Conservation (phyloP, 2,329 filamentous ascomycete species). For the Scleromitrula shiraiana region DNA sequence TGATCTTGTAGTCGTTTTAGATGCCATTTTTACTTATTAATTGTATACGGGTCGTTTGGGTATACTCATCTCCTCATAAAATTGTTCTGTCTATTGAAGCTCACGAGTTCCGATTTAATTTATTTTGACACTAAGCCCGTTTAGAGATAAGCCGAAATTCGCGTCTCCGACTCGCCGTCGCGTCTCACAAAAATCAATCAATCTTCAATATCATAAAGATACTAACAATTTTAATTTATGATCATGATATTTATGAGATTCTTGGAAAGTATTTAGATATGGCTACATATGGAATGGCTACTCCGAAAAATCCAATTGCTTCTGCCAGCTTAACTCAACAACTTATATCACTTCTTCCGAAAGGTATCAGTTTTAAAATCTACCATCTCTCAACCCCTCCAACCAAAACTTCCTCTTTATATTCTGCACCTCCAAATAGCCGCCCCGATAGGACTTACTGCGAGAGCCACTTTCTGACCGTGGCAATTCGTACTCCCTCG, state of each 20-base stretch:
- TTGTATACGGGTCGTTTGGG: neutral
- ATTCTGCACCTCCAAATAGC: conserved; percentile 64
- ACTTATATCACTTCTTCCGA: conserved; percentile 39
- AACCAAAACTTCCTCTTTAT: conserved; percentile 65
- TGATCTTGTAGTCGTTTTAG: conserved; percentile 36
- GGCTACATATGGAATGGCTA: conserved; percentile 22
- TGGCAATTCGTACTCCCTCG: conserved; percentile 37
- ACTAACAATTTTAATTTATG: neutral
- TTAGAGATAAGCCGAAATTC: neutral
- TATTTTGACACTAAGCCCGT: conserved; percentile 10
- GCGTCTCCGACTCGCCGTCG: conserved; percentile 14
- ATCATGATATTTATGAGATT: conserved; percentile 12
- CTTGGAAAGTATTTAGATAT: conserved; percentile 20
- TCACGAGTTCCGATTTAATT: conserved; percentile 9
- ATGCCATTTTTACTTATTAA: conserved; percentile 35
- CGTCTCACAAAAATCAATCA: conserved; percentile 9
- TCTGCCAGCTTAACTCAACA: conserved; percentile 23
- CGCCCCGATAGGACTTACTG: conserved; percentile 72
- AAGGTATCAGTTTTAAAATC: conserved; percentile 53
- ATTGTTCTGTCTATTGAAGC: conserved; percentile 9
- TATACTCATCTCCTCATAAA: conserved; percentile 3
- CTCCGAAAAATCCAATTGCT: conserved; percentile 18
- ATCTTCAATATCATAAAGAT: neutral
- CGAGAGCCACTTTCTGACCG: conserved; percentile 72
- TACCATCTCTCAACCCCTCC: conserved; percentile 87